Conservation (phyloP, 2,329 filamentous ascomycete genomes). For the Aspergillus sp. region DNA sequence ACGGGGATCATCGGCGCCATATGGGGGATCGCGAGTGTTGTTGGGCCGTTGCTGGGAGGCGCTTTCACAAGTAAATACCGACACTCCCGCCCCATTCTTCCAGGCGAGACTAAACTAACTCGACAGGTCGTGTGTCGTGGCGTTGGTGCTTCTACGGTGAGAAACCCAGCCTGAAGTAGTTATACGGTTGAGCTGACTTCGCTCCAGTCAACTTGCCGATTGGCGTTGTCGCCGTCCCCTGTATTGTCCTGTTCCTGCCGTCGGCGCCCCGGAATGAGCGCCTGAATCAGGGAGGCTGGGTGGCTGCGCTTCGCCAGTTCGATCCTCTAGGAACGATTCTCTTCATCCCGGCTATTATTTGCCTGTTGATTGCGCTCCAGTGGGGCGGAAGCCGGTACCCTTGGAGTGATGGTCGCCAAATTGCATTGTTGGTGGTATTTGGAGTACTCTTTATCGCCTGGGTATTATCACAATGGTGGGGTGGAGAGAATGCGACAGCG, state of each 20-base stretch:
- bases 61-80: constrained; percentile 27
- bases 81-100: not conserved
- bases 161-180: constrained; percentile 43
- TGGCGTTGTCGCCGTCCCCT: not conserved
- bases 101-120: not conserved
- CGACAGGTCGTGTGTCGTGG: constrained; percentile 33
- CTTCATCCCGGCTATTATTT: constrained; percentile 52
- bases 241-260: not conserved
- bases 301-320: constrained; percentile 29
- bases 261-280: not conserved
- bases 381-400: constrained; percentile 54
- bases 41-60: constrained; percentile 33
- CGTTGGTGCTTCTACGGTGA: constrained; percentile 48
- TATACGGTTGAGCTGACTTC: not conserved
- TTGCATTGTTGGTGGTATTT: constrained; percentile 52
- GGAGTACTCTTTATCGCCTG: constrained; percentile 37
- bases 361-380: constrained; percentile 54
- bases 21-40: constrained; percentile 31
- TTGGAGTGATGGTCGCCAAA: constrained; percentile 50
- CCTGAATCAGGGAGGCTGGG: not conserved
- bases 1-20: constrained; percentile 30
- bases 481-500: constrained; percentile 5
- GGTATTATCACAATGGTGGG: constrained; percentile 6
- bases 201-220: not conserved
- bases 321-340: constrained; percentile 49